Percentiles rank a stretch among this genome's conserved stretches.
These are phyloP conservation scores for Aspergillus pseudoglaucus DNA, from an alignment of 2,329 filamentous ascomycete species.

Conservation along the genomic window DNA sequence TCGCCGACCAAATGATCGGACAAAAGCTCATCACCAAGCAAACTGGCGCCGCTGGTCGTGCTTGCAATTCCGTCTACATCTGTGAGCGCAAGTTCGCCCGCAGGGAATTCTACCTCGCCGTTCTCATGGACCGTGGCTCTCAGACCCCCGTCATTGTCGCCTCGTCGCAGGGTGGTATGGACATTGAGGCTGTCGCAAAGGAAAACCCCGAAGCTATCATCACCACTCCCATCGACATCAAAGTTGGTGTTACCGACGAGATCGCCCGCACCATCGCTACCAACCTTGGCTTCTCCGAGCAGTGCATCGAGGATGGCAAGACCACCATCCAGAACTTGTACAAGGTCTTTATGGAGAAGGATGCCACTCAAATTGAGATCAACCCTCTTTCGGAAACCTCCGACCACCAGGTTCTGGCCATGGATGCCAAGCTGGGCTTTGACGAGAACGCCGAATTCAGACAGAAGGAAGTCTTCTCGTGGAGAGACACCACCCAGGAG, in stretches of 20 bases:
- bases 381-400: slow-evolving; percentile 98
- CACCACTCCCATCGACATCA: slow-evolving; percentile 90
- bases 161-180: slow-evolving; percentile 97
- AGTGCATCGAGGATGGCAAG: slow-evolving; percentile 93
- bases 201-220: slow-evolving; percentile 93
- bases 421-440: slow-evolving; percentile 98
- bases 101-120: slow-evolving; percentile 96
- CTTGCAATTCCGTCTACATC: slow-evolving; percentile 97
- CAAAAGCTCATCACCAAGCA: slow-evolving; percentile 99
- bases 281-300: slow-evolving; percentile 93
- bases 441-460: slow-evolving; percentile 99
- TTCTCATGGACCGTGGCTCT: slow-evolving; percentile 92
- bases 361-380: slow-evolving; percentile 99
- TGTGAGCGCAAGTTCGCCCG: slow-evolving; percentile 99
- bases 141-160: slow-evolving; percentile 94
- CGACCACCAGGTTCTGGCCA: slow-evolving; percentile 95
- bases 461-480: slow-evolving; percentile 91
- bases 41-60: slow-evolving; percentile 84
- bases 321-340: slow-evolving; percentile 98
- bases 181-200: slow-evolving; percentile 97
- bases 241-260: slow-evolving; percentile 89
- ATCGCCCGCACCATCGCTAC: slow-evolving; percentile 84
- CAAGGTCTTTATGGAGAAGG: slow-evolving; percentile 96
- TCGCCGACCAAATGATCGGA: slow-evolving; percentile 98
- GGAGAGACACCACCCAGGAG: slow-evolving; percentile 92